Evolutionary conservation across 371 early-diverging fungal genomes (phyloP).

Genomic region (Mortierella sp.): DNA sequence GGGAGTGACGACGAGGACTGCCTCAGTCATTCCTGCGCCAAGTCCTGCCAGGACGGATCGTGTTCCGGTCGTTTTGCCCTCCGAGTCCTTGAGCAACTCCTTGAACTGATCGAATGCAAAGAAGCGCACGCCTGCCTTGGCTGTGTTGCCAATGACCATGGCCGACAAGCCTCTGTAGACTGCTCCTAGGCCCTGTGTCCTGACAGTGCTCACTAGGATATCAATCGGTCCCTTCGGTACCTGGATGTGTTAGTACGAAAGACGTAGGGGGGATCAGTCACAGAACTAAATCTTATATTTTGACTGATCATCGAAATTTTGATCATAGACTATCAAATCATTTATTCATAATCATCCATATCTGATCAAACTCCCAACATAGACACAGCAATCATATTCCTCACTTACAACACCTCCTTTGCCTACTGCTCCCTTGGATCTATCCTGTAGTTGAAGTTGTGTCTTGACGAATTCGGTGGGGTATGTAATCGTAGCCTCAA

Average conservation of each 20-base stretch:
- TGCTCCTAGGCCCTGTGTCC: slow-evolving; percentile 71
- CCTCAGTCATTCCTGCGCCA: slow-evolving; percentile 91
- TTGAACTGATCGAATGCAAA: slow-evolving; percentile 88
- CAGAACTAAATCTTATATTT: neutral
- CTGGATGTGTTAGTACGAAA: too few species aligned
- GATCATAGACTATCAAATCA: slow-evolving; percentile 15
- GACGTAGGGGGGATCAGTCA: slow-evolving; percentile 9
- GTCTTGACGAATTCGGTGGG: slow-evolving; percentile 96
- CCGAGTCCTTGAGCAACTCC: slow-evolving; percentile 70
- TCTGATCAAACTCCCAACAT: slow-evolving; percentile 2
- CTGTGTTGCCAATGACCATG: slow-evolving; percentile 88
- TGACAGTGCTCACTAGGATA: slow-evolving; percentile 72
- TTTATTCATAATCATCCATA: neutral
- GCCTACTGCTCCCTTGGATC: slow-evolving; percentile 25
- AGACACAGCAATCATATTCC: neutral
- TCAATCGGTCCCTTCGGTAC: slow-evolving; percentile 84
- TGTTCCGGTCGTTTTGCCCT: slow-evolving; percentile 74
- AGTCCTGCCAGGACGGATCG: slow-evolving; percentile 85
- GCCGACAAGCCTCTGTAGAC: slow-evolving; percentile 88
- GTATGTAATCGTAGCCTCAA: slow-evolving; percentile 93
- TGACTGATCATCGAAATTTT: neutral
- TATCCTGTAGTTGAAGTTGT: slow-evolving; percentile 87
- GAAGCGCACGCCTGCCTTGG: slow-evolving; percentile 93
- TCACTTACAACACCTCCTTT: slow-evolving; percentile 13
- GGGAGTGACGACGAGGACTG: slow-evolving; percentile 87